Evolutionary conservation across 495 filamentous ascomycete species (phyloP).

Genomic region (Jackrogersella minutella): DNA sequence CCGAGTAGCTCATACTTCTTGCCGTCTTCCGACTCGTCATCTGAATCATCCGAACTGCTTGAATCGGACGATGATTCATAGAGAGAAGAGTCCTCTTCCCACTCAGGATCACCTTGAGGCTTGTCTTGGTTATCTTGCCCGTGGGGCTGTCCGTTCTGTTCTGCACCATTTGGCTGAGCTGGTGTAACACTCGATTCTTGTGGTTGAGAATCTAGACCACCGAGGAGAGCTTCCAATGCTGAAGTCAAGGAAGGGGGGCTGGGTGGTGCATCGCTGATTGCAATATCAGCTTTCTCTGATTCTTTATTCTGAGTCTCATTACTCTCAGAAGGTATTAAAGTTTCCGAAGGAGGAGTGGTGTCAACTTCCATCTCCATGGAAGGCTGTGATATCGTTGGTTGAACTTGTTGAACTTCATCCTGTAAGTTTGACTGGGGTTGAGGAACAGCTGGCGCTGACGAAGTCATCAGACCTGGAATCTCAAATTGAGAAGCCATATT

Average conservation of each 20-base stretch:
- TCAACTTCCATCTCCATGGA: constrained; percentile 31
- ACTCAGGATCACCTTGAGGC: constrained; percentile 53
- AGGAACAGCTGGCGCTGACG: constrained; percentile 1
- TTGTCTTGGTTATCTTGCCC: constrained; percentile 21
- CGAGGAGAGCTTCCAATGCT: constrained; percentile 57
- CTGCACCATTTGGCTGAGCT: constrained; percentile 13
- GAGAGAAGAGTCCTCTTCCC: constrained; percentile 71
- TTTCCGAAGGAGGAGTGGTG: neutral
- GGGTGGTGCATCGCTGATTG: constrained; percentile 31
- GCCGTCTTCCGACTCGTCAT: constrained; percentile 71
- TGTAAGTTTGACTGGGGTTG: neutral
- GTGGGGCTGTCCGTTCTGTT: constrained; percentile 20
- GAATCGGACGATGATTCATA: constrained; percentile 57
- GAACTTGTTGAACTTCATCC: constrained; percentile 13
- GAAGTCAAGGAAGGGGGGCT: constrained; percentile 51
- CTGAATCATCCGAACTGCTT: constrained; percentile 63
- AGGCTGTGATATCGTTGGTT: constrained; percentile 16
- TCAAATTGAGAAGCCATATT: constrained; percentile 57
- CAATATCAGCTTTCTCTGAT: constrained; percentile 6
- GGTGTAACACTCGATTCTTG: constrained; percentile 8
- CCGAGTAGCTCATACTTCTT: constrained; percentile 75
- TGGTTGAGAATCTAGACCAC: constrained; percentile 44
- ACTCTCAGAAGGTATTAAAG: neutral
- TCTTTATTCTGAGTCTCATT: neutral
- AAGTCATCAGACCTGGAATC: constrained; percentile 49